Evolutionary conservation across 2,329 filamentous ascomycete genomes (phyloP).

Genomic region (Sarocladiaceae sp.): DNA sequence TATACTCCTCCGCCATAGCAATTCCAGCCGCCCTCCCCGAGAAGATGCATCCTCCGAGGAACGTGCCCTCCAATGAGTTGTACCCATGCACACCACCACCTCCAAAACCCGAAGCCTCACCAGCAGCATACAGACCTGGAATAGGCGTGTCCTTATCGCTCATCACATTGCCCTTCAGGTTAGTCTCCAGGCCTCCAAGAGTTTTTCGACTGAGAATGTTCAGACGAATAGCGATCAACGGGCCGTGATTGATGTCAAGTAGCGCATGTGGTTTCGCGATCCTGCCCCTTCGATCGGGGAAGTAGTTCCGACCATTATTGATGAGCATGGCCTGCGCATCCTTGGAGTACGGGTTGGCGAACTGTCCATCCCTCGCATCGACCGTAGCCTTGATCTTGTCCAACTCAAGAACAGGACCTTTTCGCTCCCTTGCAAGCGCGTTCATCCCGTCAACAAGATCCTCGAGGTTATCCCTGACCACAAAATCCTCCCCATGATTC

Average conservation of each 20-base stretch:
- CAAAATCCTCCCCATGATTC: conserved; percentile 55
- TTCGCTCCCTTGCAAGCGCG: conserved; percentile 40
- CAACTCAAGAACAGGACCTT: conserved; percentile 43
- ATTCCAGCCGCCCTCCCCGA: conserved; percentile 53
- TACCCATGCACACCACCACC: conserved; percentile 61
- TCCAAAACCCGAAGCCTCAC: conserved; percentile 57
- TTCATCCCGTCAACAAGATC: conserved; percentile 58
- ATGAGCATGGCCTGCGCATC: conserved; percentile 61
- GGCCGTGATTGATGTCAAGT: conserved; percentile 50
- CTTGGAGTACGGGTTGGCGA: conserved; percentile 53
- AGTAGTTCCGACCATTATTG: conserved; percentile 51
- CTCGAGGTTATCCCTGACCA: conserved; percentile 51
- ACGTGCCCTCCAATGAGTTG: conserved; percentile 58
- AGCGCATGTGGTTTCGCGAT: conserved; percentile 51
- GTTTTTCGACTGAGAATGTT: conserved; percentile 59
- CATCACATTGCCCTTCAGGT: conserved; percentile 53
- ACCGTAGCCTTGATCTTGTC: conserved; percentile 41
- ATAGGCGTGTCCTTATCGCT: conserved; percentile 42
- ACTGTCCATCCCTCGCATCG: conserved; percentile 50
- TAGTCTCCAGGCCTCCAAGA: conserved; percentile 56
- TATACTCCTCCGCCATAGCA: conserved; percentile 46
- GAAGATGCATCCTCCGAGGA: conserved; percentile 60
- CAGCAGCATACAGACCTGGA: conserved; percentile 54
- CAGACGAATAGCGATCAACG: conserved; percentile 56
- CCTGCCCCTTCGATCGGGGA: conserved; percentile 46